Base-by-base conservation (phyloP, 176 grass and related monocot genomes). In the Zea luxurians region DNA sequence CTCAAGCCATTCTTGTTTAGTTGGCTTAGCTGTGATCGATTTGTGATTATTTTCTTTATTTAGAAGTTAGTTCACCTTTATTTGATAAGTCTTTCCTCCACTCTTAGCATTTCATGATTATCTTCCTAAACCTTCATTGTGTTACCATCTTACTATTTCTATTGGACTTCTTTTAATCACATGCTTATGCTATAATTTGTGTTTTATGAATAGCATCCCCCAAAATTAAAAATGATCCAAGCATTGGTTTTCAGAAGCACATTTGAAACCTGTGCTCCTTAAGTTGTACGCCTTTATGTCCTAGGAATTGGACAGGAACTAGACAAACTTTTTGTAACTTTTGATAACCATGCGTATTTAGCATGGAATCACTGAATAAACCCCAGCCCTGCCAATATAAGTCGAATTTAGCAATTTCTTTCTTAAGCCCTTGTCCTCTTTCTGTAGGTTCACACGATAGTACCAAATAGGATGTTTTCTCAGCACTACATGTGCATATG, bases 381-480 rank as follows among this genome's bases (percentile, higher is more conserved):
- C 44, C 20, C 2, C 44, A 48, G 18, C 1, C 11, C 44, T 20
- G 4, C 11, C 66, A n/a, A 68, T 68, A 21, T 27, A 27, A 21
- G 43, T 47, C 7, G 66, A 37, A 27, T 71, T 71, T 36, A 8
- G 16, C 68, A 12, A 4, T 68, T 15, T 52, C 8, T 13, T 52
- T 52, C 18, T 37, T 53, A 71, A 48, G 46, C 46, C 21, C 46
- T 71, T 35, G 12, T 50, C 12, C 45, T 58, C 52, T 50, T 71
- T 68, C 6, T 7, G 10, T 43, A 35, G 40, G 21, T 84, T 71
- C 18, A 78, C 37, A 71, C 21, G 59, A 45, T 78, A 55, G 13
- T 38, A 78, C 37, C 13, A 70, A 17, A 78, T 78, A 78, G 21
- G 65, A 64, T 44, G 37, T n/a, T 54, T 84, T 12, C 45, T 17